Base-by-base conservation (phyloP, 495 filamentous ascomycete species). In the Xylaria nigripes region DNA sequence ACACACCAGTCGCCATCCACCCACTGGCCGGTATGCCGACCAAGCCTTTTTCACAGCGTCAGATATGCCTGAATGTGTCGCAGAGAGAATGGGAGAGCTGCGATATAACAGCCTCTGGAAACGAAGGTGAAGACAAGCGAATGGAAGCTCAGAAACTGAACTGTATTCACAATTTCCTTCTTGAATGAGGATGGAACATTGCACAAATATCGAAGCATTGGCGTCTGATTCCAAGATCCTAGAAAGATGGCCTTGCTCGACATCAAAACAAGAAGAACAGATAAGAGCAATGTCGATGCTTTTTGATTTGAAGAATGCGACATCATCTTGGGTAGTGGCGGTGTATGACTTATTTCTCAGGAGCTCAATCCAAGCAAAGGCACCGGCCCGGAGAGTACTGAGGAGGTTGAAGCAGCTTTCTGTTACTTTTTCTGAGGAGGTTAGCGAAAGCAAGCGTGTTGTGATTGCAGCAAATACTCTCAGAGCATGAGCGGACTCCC, bases 401-500 rank as follows among this genome's bases (percentile, higher is more conserved):
- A 75, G 60, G 23, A 70, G 56, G 19, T 38, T n/a, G 16, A 64
- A 24, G n/a, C 59, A 65, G 7, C 6, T 15, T 27, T 57, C 32
- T 36, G 16, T 27, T 1, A 58, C 22, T 15, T 16, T 5, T 19
- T 50, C 27, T 13, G 21, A 44, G 6, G 56, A 24, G 1, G 65
- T 67, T 0, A 76, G 57, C 0, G 72, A 71, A 6, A 76, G 46
- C 3, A 81, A 42, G 41, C 71, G 65, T 15, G 61, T 46, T 0
- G 65, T 50, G 13, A 78, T 48, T 7, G 55, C 32, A 10, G 75
- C 66, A 24, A 80, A 68, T 0, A 55, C 60, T 25, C 64, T 52
- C 0, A 75, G 61, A 6, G 68, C 76, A 25, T 68, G 56, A 9
- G 62, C 64, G 8, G 67, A 71, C 44, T 76, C 62, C 79, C 79